Evolutionary conservation across 2,329 filamentous ascomycete genomes (phyloP).

Genomic region (Hypoxylon sp.): DNA sequence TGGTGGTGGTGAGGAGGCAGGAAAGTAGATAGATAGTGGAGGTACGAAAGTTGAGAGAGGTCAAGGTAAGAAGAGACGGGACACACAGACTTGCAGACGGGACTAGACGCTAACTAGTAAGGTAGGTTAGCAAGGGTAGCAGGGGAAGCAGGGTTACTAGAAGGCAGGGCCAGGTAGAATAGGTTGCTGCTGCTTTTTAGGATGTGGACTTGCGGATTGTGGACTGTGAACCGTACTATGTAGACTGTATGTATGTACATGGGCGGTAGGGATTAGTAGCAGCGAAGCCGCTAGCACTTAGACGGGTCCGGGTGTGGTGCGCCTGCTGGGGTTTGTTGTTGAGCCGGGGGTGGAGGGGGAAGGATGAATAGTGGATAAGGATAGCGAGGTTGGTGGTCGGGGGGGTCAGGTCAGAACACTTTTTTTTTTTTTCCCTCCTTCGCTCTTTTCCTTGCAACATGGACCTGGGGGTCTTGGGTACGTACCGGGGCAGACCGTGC

Average conservation of each 20-base stretch:
- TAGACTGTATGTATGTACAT: slow-evolving; percentile 15
- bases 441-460: slow-evolving; percentile 25
- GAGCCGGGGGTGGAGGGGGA: slow-evolving; percentile 48
- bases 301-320: slow-evolving; percentile 48
- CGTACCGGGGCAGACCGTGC: slow-evolving; percentile 27
- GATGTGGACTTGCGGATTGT: slow-evolving; percentile 31
- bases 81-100: slow-evolving; percentile 52
- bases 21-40: slow-evolving; percentile 47
- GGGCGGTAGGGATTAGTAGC: slow-evolving; percentile 42
- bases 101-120: slow-evolving; percentile 52
- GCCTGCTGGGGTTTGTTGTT: slow-evolving; percentile 48
- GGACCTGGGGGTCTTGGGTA: slow-evolving; percentile 22
- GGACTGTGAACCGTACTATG: slow-evolving; percentile 6
- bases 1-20: slow-evolving; percentile 48
- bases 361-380: slow-evolving; percentile 46
- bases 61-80: slow-evolving; percentile 45
- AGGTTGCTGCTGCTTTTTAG: slow-evolving; percentile 45
- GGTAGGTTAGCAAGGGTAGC: slow-evolving; percentile 43
- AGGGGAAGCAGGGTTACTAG: slow-evolving; percentile 29
- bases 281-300: slow-evolving; percentile 46
- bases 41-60: slow-evolving; percentile 49
- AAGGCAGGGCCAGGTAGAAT: slow-evolving; percentile 26
- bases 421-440: slow-evolving; percentile 13
- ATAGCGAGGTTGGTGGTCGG: slow-evolving; percentile 43
- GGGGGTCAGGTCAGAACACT: slow-evolving; percentile 31